Conservation (phyloP, 176 grass and related monocot genomes). For the Avena eriantha region DNA sequence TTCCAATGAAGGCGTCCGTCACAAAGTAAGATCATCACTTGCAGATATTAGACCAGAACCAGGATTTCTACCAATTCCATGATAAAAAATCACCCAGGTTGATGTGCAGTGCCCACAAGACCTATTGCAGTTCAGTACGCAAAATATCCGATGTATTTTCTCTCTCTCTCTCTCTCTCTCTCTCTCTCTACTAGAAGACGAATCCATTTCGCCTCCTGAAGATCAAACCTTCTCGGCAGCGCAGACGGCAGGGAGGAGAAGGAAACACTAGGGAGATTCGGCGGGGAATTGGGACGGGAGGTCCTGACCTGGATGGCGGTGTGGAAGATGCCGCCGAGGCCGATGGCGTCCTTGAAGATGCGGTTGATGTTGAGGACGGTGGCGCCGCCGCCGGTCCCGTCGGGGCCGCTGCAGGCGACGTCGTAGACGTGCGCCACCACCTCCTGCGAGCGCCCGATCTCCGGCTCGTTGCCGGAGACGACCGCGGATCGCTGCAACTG, state of each 20-base stretch:
- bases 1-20: neutral
- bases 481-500: neutral
- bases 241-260: neutral
- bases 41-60: neutral
- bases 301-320: constrained; percentile 60
- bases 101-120: neutral
- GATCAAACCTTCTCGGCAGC: constrained; percentile 1
- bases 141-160: neutral
- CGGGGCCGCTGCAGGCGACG: constrained; percentile 44
- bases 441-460: constrained; percentile 25
- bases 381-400: constrained; percentile 33
- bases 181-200: neutral
- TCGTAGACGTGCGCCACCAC: constrained; percentile 70
- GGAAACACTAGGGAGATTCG: neutral
- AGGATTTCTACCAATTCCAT: neutral
- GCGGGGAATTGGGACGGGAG: neutral
- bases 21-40: neutral
- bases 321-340: constrained; percentile 72
- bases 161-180: neutral
- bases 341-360: constrained; percentile 68
- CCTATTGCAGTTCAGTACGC: neutral
- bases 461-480: constrained; percentile 23
- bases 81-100: neutral
- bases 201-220: neutral
- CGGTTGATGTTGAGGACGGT: constrained; percentile 68